These are phyloP conservation scores for Tolypocladium ophioglossoides DNA, from an alignment of 2,329 filamentous ascomycete species.

Conservation along the genomic window DNA sequence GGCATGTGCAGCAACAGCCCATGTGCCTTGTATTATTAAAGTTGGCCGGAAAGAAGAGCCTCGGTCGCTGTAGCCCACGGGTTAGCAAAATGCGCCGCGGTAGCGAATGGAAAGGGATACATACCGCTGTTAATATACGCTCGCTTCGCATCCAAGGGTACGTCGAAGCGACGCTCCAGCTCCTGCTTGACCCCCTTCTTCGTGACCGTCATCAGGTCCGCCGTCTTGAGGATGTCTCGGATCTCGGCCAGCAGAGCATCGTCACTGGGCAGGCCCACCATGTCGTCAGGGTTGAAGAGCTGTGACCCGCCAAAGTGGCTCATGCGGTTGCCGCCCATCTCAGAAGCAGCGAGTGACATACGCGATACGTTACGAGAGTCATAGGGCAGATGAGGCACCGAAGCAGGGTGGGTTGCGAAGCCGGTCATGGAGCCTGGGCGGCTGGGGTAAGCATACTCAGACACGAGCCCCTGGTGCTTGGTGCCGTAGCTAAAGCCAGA, in stretches of 20 bases:
- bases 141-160: constrained; percentile 76
- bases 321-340: constrained; percentile 48
- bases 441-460: constrained; percentile 59
- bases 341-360: constrained; percentile 71
- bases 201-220: constrained; percentile 93
- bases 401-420: constrained; percentile 21
- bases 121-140: constrained; percentile 89
- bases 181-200: constrained; percentile 98
- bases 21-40: constrained; percentile 34
- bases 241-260: constrained; percentile 90
- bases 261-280: constrained; percentile 71
- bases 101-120: constrained; percentile 20
- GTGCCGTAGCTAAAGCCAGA: constrained; percentile 95
- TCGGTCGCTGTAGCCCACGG: constrained; percentile 51
- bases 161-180: constrained; percentile 80
- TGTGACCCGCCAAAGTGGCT: constrained; percentile 52
- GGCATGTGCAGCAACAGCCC: background rate
- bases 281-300: constrained; percentile 53
- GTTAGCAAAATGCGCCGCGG: background rate
- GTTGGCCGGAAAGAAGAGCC: constrained; percentile 65
- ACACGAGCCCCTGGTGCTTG: constrained; percentile 55
- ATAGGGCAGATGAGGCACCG: constrained; percentile 41
- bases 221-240: constrained; percentile 79
- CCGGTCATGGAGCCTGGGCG: constrained; percentile 46
- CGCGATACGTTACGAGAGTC: constrained; percentile 44